Conservation (phyloP, 106 monocot species). For the Phalaenopsis equestris region DNA sequence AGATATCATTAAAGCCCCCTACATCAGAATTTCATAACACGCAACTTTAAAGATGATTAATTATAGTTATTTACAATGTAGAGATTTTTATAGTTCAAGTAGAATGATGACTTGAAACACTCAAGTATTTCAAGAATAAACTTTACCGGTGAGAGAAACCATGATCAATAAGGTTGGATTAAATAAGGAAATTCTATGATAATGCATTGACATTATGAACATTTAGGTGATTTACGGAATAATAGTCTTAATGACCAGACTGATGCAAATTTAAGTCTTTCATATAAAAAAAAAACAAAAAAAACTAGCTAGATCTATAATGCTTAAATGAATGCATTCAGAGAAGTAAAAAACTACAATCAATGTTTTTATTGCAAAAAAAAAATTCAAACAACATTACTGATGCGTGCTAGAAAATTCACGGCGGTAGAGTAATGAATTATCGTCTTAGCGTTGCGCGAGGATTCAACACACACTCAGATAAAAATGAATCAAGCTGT, state of each 20-base stretch:
- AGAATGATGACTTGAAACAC: background rate
- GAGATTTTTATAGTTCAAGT: background rate
- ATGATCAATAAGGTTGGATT: background rate
- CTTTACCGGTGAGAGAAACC: background rate
- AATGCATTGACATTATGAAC: background rate
- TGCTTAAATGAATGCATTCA: conserved; percentile 3
- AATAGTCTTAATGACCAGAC: background rate
- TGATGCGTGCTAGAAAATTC: no score
- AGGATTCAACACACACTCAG: no score
- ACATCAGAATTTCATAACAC: background rate
- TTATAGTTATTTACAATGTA: background rate
- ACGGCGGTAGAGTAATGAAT: no score
- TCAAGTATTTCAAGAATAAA: background rate
- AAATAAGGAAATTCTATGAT: background rate
- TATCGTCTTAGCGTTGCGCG: no score
- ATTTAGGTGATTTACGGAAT: background rate
- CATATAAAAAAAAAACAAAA: background rate
- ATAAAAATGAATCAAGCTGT: no score
- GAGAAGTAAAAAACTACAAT: background rate
- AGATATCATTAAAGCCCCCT: background rate
- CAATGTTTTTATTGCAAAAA: background rate
- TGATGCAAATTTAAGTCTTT: background rate
- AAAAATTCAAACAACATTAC: no score
- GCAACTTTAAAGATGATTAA: background rate
- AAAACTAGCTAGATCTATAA: background rate